Conservation (phyloP, 352 stramenopile species). For the Phytophthora pistaciae region DNA sequence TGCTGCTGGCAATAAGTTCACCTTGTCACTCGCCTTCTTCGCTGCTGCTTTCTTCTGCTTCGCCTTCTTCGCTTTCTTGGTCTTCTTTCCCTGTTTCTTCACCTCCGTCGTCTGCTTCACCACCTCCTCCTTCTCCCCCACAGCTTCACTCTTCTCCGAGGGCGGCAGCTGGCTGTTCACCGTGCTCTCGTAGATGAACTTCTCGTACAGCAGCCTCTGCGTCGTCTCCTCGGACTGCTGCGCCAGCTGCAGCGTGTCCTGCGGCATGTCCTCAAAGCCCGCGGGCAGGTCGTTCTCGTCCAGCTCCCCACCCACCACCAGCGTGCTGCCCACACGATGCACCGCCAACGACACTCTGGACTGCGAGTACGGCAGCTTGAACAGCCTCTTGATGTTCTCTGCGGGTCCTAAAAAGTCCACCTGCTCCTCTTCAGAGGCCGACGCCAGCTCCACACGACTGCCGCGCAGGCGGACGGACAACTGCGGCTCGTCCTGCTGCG, state of each 20-base stretch:
- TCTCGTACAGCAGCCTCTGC: conserved; percentile 81
- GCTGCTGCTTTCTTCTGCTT: conserved; percentile 21
- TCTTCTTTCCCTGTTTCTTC: conserved; percentile 52
- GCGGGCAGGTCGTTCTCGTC: conserved; percentile 70
- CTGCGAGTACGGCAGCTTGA: conserved; percentile 89
- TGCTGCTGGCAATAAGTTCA: conserved; percentile 7
- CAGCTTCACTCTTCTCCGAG: conserved; percentile 24
- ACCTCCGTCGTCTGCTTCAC: background rate
- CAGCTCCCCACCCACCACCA: conserved; percentile 86
- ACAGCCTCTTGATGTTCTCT: conserved; percentile 89
- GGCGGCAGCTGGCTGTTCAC: conserved; percentile 44
- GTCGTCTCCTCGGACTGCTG: conserved; percentile 53
- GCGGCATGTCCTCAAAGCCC: conserved; percentile 69
- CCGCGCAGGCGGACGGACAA: conserved; percentile 76
- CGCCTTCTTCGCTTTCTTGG: conserved; percentile 32
- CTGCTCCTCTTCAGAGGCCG: conserved; percentile 66
- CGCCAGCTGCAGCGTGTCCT: conserved; percentile 66
- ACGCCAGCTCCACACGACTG: conserved; percentile 75
- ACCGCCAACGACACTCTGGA: conserved; percentile 82
- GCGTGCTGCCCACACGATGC: conserved; percentile 78
- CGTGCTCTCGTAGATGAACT: conserved; percentile 89
- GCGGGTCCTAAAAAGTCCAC: conserved; percentile 86
- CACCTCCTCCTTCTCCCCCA: conserved; percentile 8
- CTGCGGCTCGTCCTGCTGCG: conserved; percentile 67
- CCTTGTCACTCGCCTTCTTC: background rate